These are phyloP conservation scores for Candolleomyces efflorescens DNA, from an alignment of 768 basidiomycete genomes.

Conservation along the genomic window DNA sequence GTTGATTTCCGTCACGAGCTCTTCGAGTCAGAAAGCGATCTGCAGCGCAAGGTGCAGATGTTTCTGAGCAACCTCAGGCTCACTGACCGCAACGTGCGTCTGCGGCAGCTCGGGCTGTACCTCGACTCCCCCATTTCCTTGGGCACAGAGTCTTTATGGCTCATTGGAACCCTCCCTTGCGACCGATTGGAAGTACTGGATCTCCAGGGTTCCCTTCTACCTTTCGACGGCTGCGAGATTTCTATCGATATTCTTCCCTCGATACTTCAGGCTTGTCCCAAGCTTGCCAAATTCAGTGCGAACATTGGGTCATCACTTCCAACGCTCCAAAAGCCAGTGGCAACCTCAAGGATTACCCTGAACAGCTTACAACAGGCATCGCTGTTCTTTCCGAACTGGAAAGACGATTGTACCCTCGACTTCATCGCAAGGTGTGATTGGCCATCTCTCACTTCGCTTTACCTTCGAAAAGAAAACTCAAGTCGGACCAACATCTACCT, in stretches of 20 bases:
- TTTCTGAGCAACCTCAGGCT: too few relatives aligned
- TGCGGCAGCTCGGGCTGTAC: background rate
- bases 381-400: background rate
- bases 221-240: too few relatives aligned
- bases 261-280: background rate
- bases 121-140: background rate
- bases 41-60: too few relatives aligned
- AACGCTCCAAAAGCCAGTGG: background rate
- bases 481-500: background rate
- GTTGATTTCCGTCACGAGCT: too few relatives aligned
- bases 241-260: background rate
- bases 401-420: background rate
- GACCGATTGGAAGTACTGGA: background rate
- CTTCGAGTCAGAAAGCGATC: too few relatives aligned
- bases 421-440: background rate
- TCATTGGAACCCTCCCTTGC: background rate
- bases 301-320: background rate
- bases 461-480: background rate
- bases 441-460: background rate
- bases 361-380: background rate
- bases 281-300: background rate
- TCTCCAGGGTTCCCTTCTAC: background rate
- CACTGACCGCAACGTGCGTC: background rate
- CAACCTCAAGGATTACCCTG: background rate
- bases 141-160: background rate